A percentile compares a stretch with the other conserved stretches of the same genome.
Conservation (phyloP, 371 early-diverging fungal species). For the Mucor plumbeus region DNA sequence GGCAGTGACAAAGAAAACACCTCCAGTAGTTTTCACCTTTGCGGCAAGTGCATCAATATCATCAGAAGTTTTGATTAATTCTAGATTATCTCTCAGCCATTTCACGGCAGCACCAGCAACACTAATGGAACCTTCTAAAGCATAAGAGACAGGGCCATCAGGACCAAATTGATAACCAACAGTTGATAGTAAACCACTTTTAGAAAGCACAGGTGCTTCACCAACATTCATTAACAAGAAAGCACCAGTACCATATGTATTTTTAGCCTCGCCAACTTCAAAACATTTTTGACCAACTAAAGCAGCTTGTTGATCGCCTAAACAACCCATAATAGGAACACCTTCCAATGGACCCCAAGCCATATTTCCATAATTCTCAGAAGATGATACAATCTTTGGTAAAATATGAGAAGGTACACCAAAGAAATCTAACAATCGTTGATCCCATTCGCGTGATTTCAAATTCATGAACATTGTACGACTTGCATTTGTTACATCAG, state of each 20-base stretch:
- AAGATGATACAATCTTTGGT: conserved; percentile 81
- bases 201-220: conserved; percentile 73
- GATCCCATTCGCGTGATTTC: conserved; percentile 78
- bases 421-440: conserved; percentile 71
- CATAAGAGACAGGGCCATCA: conserved; percentile 77
- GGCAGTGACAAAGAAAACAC: conserved; percentile 95
- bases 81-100: conserved; percentile 91
- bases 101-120: conserved; percentile 93
- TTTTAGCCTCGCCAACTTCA: conserved; percentile 87
- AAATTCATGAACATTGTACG: conserved; percentile 93
- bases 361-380: conserved; percentile 80
- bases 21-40: conserved; percentile 78
- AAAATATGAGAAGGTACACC: conserved; percentile 62
- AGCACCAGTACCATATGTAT: conserved; percentile 96
- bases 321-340: conserved; percentile 79
- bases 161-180: conserved; percentile 91
- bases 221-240: conserved; percentile 97
- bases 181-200: conserved; percentile 89
- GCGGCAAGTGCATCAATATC: conserved; percentile 68
- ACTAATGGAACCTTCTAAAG: conserved; percentile 94
- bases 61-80: conserved; percentile 70
- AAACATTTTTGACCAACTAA: conserved; percentile 95
- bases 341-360: conserved; percentile 65
- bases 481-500: conserved; percentile 93
- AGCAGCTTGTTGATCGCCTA: conserved; percentile 98